These are phyloP conservation scores for Drechmeria coniospora DNA, from an alignment of 2,329 filamentous ascomycete genomes.

Conservation along the genomic window DNA sequence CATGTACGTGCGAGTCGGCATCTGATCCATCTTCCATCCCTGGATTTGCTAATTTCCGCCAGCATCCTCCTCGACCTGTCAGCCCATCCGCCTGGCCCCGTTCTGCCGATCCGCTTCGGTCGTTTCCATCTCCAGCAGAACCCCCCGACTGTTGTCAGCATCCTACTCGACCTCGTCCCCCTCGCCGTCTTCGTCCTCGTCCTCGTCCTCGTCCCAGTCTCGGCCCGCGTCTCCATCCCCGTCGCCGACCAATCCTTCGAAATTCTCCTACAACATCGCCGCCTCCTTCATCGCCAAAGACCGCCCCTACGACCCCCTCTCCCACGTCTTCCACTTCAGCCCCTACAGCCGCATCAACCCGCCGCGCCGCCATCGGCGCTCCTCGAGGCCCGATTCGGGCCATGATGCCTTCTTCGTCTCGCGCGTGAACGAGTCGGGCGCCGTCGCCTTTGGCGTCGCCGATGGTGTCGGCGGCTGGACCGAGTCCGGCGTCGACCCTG, in stretches of 20 bases:
- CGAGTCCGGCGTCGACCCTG: slow-evolving; percentile 82
- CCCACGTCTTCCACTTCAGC: slow-evolving; percentile 59
- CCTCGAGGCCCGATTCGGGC: slow-evolving; percentile 56
- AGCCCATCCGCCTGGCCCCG: too few species aligned
- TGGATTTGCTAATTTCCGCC: too few species aligned
- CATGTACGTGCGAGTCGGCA: too few species aligned
- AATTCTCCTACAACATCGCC: slow-evolving; percentile 54
- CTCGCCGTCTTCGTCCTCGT: slow-evolving; percentile 3
- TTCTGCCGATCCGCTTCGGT: too few species aligned
- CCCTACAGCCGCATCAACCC: slow-evolving; percentile 44
- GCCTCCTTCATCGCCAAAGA: slow-evolving; percentile 65
- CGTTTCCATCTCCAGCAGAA: too few species aligned
- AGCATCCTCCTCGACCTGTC: too few species aligned
- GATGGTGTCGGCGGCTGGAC: slow-evolving; percentile 95
- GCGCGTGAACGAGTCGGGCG: slow-evolving; percentile 54
- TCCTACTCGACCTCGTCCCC: too few species aligned
- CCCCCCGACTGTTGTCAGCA: too few species aligned
- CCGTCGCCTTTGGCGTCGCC: slow-evolving; percentile 74
- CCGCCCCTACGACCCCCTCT: slow-evolving; percentile 48
- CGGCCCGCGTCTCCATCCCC: too few species aligned
- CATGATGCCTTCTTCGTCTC: slow-evolving; percentile 95
- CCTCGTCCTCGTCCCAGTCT: slow-evolving; percentile 11
- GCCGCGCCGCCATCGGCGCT: slow-evolving; percentile 19
- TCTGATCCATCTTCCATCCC: too few species aligned
- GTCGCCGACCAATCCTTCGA: slow-evolving; percentile 10